These are phyloP conservation scores for Cladosporium phlei DNA, from an alignment of 2,329 filamentous ascomycete genomes.

Conservation along the genomic window DNA sequence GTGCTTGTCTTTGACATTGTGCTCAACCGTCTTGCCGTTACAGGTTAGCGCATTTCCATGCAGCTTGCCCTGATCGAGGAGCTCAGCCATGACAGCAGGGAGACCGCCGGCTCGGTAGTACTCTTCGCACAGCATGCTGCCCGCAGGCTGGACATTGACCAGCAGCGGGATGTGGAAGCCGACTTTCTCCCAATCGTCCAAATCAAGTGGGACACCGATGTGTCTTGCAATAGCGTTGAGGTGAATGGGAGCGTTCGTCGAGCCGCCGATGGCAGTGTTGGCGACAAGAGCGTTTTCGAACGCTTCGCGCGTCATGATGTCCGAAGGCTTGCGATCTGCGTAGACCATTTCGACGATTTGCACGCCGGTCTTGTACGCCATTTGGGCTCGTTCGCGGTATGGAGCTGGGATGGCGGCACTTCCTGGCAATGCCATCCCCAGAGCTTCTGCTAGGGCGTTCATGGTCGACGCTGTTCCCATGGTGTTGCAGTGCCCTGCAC, in stretches of 20 bases:
- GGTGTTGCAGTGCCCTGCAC: constrained; percentile 30
- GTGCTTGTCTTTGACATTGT: constrained; percentile 42
- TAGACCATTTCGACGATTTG: constrained; percentile 31
- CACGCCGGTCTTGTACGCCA: constrained; percentile 27
- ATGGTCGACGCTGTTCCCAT: constrained; percentile 32
- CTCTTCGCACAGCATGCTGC: constrained; percentile 51
- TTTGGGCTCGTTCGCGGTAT: constrained; percentile 27
- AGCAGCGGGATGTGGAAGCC: constrained; percentile 49
- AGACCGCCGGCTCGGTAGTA: constrained; percentile 52
- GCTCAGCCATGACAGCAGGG: constrained; percentile 50
- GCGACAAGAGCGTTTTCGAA: constrained; percentile 55
- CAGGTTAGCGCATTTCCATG: constrained; percentile 42
- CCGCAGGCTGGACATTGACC: constrained; percentile 53
- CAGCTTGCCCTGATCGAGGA: constrained; percentile 46
- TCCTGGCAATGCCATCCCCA: constrained; percentile 30
- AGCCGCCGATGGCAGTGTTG: constrained; percentile 54
- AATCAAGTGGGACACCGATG: constrained; percentile 45
- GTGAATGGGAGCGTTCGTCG: constrained; percentile 55
- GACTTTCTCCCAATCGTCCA: constrained; percentile 52
- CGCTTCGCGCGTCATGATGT: constrained; percentile 52
- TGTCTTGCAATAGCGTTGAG: constrained; percentile 53
- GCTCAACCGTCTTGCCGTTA: constrained; percentile 43
- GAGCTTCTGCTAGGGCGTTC: constrained; percentile 30
- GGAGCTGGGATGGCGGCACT: constrained; percentile 28
- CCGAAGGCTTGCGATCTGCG: constrained; percentile 39